A percentile compares a stretch with the other conserved stretches of the same genome.
phyloP scores from a whole-genome alignment of 1,139 yeast species.

The Suhomyces taliae region DNA sequence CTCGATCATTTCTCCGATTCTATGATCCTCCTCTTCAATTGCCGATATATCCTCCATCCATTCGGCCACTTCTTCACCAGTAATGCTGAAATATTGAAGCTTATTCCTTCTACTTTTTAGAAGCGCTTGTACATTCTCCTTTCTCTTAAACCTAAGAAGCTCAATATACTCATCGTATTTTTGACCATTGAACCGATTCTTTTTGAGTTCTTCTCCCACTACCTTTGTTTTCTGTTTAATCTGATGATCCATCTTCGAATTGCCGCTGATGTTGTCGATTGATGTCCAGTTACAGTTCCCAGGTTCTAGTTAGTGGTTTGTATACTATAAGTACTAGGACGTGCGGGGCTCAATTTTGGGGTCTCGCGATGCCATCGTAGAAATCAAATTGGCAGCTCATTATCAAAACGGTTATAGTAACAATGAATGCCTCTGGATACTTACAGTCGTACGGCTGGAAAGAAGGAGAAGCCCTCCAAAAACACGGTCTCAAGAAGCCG shows the following conservation, averaged over 20 bases:
- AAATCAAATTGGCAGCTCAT: not conserved
- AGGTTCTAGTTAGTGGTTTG: not conserved
- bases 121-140: not conserved
- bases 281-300: not conserved
- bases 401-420: not conserved
- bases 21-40: conserved; percentile 15
- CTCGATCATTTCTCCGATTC: conserved; percentile 13
- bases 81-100: conserved; percentile 20
- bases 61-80: conserved; percentile 24
- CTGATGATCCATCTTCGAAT: not conserved
- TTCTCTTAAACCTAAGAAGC: conserved; percentile 4
- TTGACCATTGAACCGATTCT: conserved; percentile 16
- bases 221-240: not conserved
- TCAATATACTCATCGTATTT: conserved; percentile 19
- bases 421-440: conserved; percentile 76
- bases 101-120: conserved; percentile 15
- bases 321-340: not conserved
- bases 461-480: conserved; percentile 79
- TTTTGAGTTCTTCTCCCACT: conserved; percentile 5
- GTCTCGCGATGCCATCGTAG: not conserved
- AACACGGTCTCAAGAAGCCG: conserved; percentile 83
- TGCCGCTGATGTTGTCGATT: too few relatives aligned
- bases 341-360: not conserved
- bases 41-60: conserved; percentile 27
- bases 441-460: conserved; percentile 84